Conservation (phyloP, 2,329 filamentous ascomycete genomes). For the Aspergillus sp. region DNA sequence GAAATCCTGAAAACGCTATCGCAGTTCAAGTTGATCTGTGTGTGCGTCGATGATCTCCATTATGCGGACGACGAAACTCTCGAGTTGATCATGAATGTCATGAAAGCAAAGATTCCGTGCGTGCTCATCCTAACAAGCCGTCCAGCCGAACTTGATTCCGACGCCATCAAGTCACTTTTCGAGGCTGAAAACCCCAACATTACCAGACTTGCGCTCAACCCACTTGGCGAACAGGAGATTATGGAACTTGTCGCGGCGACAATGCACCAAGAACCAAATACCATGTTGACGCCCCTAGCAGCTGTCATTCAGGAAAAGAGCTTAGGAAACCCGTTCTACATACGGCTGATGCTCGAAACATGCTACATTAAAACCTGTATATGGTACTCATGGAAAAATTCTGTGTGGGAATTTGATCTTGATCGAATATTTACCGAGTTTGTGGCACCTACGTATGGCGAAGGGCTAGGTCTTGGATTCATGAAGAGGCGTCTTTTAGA, state of each 20-base stretch:
- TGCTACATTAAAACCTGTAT: constrained; percentile 83
- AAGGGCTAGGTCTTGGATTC: constrained; percentile 75
- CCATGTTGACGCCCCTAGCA: constrained; percentile 69
- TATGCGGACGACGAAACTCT: constrained; percentile 84
- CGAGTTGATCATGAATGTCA: constrained; percentile 74
- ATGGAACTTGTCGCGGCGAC: constrained; percentile 76
- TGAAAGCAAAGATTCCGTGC: constrained; percentile 70
- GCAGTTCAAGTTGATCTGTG: constrained; percentile 76
- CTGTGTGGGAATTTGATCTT: constrained; percentile 75
- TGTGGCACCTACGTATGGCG: constrained; percentile 67
- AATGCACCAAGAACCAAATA: constrained; percentile 61
- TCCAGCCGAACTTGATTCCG: constrained; percentile 57
- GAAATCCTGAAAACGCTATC: constrained; percentile 79
- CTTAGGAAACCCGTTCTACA: constrained; percentile 81
- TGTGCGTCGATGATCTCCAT: constrained; percentile 83
- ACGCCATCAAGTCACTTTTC: constrained; percentile 33
- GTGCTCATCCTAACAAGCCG: constrained; percentile 72
- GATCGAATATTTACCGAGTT: constrained; percentile 84
- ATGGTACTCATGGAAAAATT: constrained; percentile 81
- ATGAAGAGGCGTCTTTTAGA: constrained; percentile 71
- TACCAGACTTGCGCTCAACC: constrained; percentile 64
- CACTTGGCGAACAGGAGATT: constrained; percentile 72
- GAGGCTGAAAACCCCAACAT: constrained; percentile 48
- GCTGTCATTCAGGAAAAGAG: constrained; percentile 86
- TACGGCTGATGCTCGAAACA: constrained; percentile 81